Evolutionary conservation across 148 eudicot genomes (phyloP), one percentile per base, ranked within the genome.

Genomic region (Pouteria glomerata): DNA sequence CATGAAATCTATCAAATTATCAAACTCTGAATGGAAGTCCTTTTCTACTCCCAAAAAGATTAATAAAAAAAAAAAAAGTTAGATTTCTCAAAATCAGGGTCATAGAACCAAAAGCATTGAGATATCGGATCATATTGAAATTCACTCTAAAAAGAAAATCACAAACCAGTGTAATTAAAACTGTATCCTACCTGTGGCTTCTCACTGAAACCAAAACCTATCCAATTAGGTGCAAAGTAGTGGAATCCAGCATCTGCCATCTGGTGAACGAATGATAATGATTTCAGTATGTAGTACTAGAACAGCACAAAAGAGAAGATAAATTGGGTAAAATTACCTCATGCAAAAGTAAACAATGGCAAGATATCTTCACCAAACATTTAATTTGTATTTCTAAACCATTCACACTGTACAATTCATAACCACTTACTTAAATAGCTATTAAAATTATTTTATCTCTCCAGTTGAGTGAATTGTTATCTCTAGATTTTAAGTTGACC

Each of bases 201-300:
- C 79, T 95, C 99, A 78, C 97, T 90, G 82, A 95, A 95, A 45
- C 98, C 99, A 82, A 95, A 95, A 69, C 99, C 99, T 73, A 95
- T 82, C 99, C 99, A 95, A 75, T 95, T 97, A 73, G 99, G 99
- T 78, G 99, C 99, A 79, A 88, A 74, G 82, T 97, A 95, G 82
- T 83, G 99, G 76, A 85, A 95, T 72, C 99, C 99, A 73, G 83
- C 72, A 82, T 92, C 96, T 71, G 97, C 83, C 99, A 95, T 76
- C 99, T 95, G 68, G 61, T 59, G 29, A 79, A 73, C 58, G 53
- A 34, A 51, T 14, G 12, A 56, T 19, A 50, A 35, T 33, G 2
- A 62, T 30, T 65, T 83, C 63, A 71, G 35, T 16, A 59, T 55
- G 51, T 63, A 71, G 21, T 6, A 44, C 18, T 30, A 51, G 18